A percentile compares a stretch with the other conserved stretches of the same genome.
phyloP scores from a whole-genome alignment of 805 yeast genomes.

The Hyphopichia homilentoma region DNA sequence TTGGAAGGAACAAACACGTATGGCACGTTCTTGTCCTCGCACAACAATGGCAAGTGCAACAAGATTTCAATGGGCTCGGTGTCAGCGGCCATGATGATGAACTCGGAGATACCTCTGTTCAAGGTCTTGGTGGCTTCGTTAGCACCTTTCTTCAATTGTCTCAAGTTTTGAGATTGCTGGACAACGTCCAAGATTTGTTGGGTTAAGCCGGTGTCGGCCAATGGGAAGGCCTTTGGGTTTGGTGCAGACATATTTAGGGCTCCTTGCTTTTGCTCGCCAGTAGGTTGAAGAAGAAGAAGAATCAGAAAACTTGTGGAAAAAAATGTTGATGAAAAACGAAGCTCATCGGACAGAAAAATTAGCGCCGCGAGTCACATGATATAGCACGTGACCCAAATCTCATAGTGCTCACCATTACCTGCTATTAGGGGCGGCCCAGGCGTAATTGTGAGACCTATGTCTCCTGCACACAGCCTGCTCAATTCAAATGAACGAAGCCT shows the following conservation, averaged over 20 bases:
- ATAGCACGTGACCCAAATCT: too few species aligned
- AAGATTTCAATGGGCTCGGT: constrained; percentile 98
- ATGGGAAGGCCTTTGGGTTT: constrained; percentile 98
- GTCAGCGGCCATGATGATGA: constrained; percentile 99
- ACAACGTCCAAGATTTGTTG: constrained; percentile 97
- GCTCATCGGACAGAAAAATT: too few species aligned
- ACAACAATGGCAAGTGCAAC: constrained; percentile 92
- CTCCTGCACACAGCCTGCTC: too few species aligned
- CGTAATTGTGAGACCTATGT: too few species aligned
- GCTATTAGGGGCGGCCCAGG: too few species aligned
- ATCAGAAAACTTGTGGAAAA: too few species aligned
- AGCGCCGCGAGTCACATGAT: too few species aligned
- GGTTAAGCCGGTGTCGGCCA: constrained; percentile 91
- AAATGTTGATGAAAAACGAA: too few species aligned
- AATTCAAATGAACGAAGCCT: too few species aligned
- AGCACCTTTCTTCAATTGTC: constrained; percentile 99
- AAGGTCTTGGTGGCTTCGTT: constrained; percentile 98
- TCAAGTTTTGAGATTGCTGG: constrained; percentile 95
- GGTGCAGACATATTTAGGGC: constrained; percentile 72
- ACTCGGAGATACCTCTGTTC: constrained; percentile 99
- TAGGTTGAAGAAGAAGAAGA: constrained; percentile 8
- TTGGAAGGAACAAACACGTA: constrained; percentile 98
- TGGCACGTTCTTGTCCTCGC: constrained; percentile 99
- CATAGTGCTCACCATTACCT: too few species aligned
- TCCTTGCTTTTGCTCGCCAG: constrained; percentile 50